Percentiles rank a stretch among this genome's conserved stretches.
These are phyloP conservation scores for Akanthomyces uredinophilus DNA, from an alignment of 2,329 filamentous ascomycete species.

Conservation along the genomic window DNA sequence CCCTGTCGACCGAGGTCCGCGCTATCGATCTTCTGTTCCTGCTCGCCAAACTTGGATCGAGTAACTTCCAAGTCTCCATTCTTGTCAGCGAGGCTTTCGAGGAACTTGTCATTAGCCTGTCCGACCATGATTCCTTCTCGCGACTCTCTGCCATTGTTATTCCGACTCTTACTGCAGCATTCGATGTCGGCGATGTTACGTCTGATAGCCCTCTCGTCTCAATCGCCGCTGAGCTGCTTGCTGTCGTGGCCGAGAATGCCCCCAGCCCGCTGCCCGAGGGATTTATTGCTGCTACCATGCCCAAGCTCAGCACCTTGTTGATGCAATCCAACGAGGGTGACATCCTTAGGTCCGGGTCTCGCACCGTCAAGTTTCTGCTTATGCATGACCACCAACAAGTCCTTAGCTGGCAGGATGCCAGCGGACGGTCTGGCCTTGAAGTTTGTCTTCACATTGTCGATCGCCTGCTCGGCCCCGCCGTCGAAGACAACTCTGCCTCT, in stretches of 20 bases:
- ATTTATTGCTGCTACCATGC: conserved; percentile 79
- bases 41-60: conserved; percentile 80
- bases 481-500: conserved; percentile 93
- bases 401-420: conserved; percentile 77
- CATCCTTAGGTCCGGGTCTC: conserved; percentile 78
- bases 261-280: conserved; percentile 79
- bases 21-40: conserved; percentile 82
- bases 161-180: conserved; percentile 80
- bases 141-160: conserved; percentile 80
- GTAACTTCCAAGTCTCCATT: conserved; percentile 86
- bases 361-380: conserved; percentile 83
- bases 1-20: conserved; percentile 64
- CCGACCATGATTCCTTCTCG: conserved; percentile 65
- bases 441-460: conserved; percentile 89
- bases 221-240: conserved; percentile 78
- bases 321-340: conserved; percentile 83
- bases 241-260: conserved; percentile 75
- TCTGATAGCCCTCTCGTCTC: conserved; percentile 81
- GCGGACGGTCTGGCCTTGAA: conserved; percentile 77
- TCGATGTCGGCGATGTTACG: conserved; percentile 81
- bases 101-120: conserved; percentile 68
- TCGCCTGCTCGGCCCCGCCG: conserved; percentile 71
- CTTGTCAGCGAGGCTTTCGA: conserved; percentile 89
- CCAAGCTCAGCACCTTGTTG: conserved; percentile 77
- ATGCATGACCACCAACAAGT: conserved; percentile 86